Evolutionary conservation across 2,329 filamentous ascomycete genomes (phyloP), one percentile per base, ranked within the genome.

Genomic region (Talaromyces piceae): DNA sequence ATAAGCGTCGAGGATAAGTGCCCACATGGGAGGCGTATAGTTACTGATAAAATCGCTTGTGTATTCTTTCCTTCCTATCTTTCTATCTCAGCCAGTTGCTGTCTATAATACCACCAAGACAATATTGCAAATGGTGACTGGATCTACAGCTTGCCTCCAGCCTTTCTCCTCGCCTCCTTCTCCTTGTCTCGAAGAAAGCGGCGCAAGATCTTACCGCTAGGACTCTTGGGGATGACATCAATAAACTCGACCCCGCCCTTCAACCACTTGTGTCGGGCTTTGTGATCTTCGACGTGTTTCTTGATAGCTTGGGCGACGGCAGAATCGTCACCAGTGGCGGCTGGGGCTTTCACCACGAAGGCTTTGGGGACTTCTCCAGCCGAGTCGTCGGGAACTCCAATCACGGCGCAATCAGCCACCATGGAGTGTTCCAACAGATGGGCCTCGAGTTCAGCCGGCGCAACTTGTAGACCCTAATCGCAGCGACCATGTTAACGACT

Each of bases 401-500:
- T 88, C 6, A 94, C 87, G 12, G 88, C 83, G 58, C 82, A 86
- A 67, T 94, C 88, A 41, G 81, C 80, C n/a, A 93, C 87, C 9
- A 77, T 76, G 0, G 83, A 81, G 64, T 91, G 87, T 0, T 82
- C 79, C 12, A 94, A 80, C 4, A 94, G 75, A 60, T 89, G 86
- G 1, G 86, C 84, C 69, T 94, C 88, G 1, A 94, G 79, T 64
- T 93, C 88, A 2, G 88, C 88, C 0, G 88, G 88, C 0, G 88
- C 86, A 20, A 93, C 88, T 81, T 93, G 88, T 54, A 85, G 75
- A 52, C 87, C 88, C 82, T 88, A 70, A n/a, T n/a, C n/a, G n/a
- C 12, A 50, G 54, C 48, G 57, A 51, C 30, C 8, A 45, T 22
- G 30, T 22, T 12, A 12, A 23, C 30, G 12, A 50, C 11, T 37